Evolutionary conservation across 306 rosid genomes (phyloP).

Genomic region (Cucumis cinereus): DNA sequence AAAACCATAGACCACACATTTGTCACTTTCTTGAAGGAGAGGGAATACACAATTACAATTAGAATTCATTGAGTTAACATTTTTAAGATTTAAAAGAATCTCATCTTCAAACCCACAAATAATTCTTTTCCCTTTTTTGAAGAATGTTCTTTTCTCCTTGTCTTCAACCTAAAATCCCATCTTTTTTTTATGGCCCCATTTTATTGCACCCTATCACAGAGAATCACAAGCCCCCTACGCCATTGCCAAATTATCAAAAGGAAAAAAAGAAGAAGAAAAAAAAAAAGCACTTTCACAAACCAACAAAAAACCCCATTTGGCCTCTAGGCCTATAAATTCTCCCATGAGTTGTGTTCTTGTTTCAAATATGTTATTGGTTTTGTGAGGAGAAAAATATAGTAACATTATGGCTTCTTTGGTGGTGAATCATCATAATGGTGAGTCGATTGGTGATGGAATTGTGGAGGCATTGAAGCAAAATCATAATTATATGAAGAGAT

Average conservation of each 20-base stretch:
- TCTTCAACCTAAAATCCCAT: neutral
- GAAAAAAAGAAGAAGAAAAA: too few relatives aligned
- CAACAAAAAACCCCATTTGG: neutral
- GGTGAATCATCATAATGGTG: slow-evolving; percentile 3
- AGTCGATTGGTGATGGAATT: slow-evolving; percentile 46
- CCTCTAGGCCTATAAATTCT: neutral
- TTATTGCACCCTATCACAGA: neutral
- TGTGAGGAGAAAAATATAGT: neutral
- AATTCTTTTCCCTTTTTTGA: slow-evolving; percentile 29
- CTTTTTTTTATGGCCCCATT: neutral
- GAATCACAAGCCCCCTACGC: neutral
- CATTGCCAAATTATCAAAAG: neutral
- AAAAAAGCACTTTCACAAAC: neutral
- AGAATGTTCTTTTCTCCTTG: slow-evolving; percentile 35
- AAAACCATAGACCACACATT: neutral
- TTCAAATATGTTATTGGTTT: neutral
- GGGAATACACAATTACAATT: neutral
- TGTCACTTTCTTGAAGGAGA: slow-evolving; percentile 18
- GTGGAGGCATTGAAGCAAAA: slow-evolving; percentile 74
- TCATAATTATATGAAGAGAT: slow-evolving; percentile 62
- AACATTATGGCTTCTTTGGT: slow-evolving; percentile 7
- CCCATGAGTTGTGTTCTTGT: neutral
- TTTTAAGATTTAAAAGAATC: slow-evolving; percentile 13
- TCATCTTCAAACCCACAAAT: neutral
- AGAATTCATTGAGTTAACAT: neutral